phyloP scores from a whole-genome alignment of 257 asterid genomes.

The Nicotiana noctiflora region DNA sequence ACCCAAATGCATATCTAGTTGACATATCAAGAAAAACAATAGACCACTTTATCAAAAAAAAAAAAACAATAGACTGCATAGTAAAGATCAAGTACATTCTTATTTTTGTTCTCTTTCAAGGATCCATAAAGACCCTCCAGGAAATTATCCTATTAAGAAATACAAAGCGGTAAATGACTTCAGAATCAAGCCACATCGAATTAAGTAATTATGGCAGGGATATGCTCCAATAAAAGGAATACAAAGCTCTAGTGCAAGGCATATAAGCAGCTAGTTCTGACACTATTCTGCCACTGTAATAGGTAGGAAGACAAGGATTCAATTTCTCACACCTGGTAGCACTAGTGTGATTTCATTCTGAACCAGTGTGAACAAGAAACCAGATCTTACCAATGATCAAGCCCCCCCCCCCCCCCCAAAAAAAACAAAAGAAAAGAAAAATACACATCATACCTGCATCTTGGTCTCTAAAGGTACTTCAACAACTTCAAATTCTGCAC shows the following conservation, averaged over 20 bases:
- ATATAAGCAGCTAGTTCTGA: neutral
- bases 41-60: too few relatives aligned
- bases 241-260: neutral
- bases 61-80: neutral
- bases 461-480: conserved; percentile 75
- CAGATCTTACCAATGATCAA: conserved; percentile 9
- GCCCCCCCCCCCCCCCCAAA: too few relatives aligned
- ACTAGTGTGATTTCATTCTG: neutral
- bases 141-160: conserved; percentile 2
- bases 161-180: neutral
- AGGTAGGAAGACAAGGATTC: neutral
- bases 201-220: neutral
- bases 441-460: conserved; percentile 55
- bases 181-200: neutral
- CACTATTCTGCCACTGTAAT: neutral
- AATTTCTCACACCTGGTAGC: neutral
- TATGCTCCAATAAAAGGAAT: conserved; percentile 3
- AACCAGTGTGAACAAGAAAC: conserved; percentile 7
- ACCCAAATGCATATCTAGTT: neutral
- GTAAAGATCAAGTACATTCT: conserved; percentile 4
- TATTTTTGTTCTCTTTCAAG: conserved; percentile 2
- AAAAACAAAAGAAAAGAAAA: conserved; percentile 1
- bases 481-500: conserved; percentile 92
- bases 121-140: neutral
- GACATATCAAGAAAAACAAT: neutral